Evolutionary conservation across 441 rosid genomes (phyloP).

Genomic region (Gossypium laxum): DNA sequence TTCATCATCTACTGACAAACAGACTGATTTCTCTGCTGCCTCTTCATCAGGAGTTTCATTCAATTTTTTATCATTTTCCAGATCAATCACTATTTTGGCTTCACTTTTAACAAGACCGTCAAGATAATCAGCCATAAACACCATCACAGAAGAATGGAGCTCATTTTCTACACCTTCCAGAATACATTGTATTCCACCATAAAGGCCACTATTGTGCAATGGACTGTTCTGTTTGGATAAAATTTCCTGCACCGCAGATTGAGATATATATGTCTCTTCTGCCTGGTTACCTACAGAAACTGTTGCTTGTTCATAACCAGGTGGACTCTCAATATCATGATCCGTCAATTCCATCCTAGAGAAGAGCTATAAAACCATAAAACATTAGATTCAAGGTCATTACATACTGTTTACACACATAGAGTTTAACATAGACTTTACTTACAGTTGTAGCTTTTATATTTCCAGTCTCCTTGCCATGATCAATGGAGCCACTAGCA

Average conservation of each 20-base stretch:
- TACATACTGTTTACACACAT: background rate
- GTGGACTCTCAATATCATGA: conserved; percentile 29
- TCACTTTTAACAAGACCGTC: conserved; percentile 45
- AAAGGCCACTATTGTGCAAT: conserved; percentile 16
- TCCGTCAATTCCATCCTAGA: conserved; percentile 30
- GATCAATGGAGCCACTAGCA: conserved; percentile 14
- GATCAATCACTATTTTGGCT: conserved; percentile 28
- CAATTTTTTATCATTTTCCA: conserved; percentile 23
- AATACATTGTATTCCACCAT: conserved; percentile 30
- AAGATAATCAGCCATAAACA: conserved; percentile 36
- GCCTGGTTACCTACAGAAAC: conserved; percentile 20
- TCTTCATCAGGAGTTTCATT: conserved; percentile 24
- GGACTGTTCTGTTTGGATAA: conserved; percentile 22
- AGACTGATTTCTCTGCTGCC: conserved; percentile 29
- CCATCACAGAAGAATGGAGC: conserved; percentile 48
- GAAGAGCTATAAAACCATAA: conserved; percentile 30
- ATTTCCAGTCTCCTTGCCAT: conserved; percentile 22
- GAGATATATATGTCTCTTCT: conserved; percentile 15
- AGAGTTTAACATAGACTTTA: conserved; percentile 7
- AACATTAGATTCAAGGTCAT: conserved; percentile 22
- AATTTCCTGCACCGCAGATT: conserved; percentile 21
- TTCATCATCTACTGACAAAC: conserved; percentile 24
- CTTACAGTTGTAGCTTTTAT: conserved; percentile 30
- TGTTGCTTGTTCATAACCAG: conserved; percentile 35
- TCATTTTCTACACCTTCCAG: conserved; percentile 48